Evolutionary conservation across 352 stramenopile species (phyloP), one percentile per base, ranked within the genome.

Genomic region (Vaucheria bursata): DNA sequence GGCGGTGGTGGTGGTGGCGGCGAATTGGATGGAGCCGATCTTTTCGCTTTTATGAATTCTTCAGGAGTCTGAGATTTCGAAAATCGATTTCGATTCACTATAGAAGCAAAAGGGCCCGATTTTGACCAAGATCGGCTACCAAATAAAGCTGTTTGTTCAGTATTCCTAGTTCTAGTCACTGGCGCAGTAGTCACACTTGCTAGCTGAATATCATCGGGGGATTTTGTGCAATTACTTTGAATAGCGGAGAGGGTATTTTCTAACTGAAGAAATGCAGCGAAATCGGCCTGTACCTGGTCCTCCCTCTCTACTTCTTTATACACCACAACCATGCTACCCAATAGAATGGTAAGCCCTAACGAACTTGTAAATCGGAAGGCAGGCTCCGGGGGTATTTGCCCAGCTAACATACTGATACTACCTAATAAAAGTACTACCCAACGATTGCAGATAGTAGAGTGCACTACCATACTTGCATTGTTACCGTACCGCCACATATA

Each of bases 401-500:
- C 77, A 34, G 36, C 77, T 3, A 82, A 49, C 36, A 79, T 35
- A 50, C 65, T 65, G 34, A 82, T 71, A 36, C 53, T 74, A 7
- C 77, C 77, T 6, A 82, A 37, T 8, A 82, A 75, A 29, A 79
- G 70, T n/a, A 82, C 59, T 38, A 82, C 75, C 77, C 77, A 82
- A 0, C 77, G 39, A 36, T 82, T 82, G 36, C 71, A 82, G 37
- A 69, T 52, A 53, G 77, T 74, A 29, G 77, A 78, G 12, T 82
- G 68, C 33, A 82, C 77, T 31, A 82, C 77, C 38, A 82, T 82
- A n/a, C 53, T 75, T 18, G 77, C 77, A 29, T 82, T 66, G 65
- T 73, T 82, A 5, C 77, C 77, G 65, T 82, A 82, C 50, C 77
- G 76, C 71, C 77, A 82, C 71, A 82, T 82, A 66, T 71, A 78